These are phyloP conservation scores for Hippophae tibetana DNA, from an alignment of 306 rosid species.

Conservation along the genomic window DNA sequence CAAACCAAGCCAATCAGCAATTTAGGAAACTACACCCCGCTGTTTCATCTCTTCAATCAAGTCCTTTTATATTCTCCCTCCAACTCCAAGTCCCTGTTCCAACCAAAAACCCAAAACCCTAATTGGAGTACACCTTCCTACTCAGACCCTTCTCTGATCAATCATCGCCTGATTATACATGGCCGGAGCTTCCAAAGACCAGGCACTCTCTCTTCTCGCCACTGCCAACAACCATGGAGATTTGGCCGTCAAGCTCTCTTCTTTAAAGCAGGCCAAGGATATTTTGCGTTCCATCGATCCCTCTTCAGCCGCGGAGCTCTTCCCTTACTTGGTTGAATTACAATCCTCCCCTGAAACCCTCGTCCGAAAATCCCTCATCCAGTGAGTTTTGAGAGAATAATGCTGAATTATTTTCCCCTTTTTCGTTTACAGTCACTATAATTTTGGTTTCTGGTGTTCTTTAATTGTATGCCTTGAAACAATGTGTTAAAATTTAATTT, in stretches of 20 bases:
- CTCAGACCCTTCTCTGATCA: not conserved
- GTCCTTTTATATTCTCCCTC: not conserved
- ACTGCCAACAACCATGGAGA: slow-evolving; percentile 93
- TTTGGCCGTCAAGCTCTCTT: slow-evolving; percentile 68
- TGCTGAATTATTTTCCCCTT: not conserved
- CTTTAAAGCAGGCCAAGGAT: slow-evolving; percentile 67
- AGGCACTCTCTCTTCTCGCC: slow-evolving; percentile 78
- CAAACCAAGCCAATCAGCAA: too few species aligned
- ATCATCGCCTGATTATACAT: slow-evolving; percentile 18
- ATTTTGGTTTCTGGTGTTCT: not conserved
- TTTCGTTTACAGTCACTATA: too few species aligned
- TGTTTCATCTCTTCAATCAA: not conserved
- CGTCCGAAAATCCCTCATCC: slow-evolving; percentile 69
- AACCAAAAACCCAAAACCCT: slow-evolving; percentile 31
- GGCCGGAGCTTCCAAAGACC: slow-evolving; percentile 62
- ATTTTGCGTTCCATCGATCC: slow-evolving; percentile 56
- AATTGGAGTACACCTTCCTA: not conserved
- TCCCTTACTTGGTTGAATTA: slow-evolving; percentile 80
- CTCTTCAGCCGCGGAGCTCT: slow-evolving; percentile 57
- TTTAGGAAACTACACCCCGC: too few species aligned
- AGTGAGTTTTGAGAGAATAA: slow-evolving; percentile 36
- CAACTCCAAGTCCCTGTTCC: slow-evolving; percentile 11
- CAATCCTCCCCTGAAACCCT: slow-evolving; percentile 73
- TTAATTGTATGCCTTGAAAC: not conserved
- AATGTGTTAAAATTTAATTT: too few species aligned